Evolutionary conservation across 2,329 filamentous ascomycete genomes (phyloP).

Genomic region (Cladosporium velox): DNA sequence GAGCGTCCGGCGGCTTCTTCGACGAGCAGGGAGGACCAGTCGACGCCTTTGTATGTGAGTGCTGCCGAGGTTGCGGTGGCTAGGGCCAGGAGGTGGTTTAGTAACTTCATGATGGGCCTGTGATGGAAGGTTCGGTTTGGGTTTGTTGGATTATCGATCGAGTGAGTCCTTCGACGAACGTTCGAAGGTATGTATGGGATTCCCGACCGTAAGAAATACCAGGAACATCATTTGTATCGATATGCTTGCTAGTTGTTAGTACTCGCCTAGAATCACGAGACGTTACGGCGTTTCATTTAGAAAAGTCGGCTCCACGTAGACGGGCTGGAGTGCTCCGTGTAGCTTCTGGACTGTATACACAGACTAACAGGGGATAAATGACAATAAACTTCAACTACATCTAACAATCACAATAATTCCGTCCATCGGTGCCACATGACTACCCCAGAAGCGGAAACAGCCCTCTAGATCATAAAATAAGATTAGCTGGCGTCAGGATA

Average conservation of each 20-base stretch:
- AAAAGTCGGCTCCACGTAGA: constrained; percentile 13
- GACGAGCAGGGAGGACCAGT: constrained; percentile 40
- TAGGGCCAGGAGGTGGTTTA: constrained; percentile 16
- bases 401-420: not conserved
- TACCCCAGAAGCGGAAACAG: not conserved
- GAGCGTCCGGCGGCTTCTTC: constrained; percentile 39
- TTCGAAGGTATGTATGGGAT: not conserved
- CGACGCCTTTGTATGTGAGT: constrained; percentile 40
- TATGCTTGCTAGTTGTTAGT: not conserved
- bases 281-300: constrained; percentile 17
- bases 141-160: not conserved
- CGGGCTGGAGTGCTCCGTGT: not conserved
- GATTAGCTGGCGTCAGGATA: not conserved
- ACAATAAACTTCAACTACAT: not conserved
- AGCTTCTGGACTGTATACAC: not conserved
- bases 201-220: not conserved
- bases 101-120: not conserved
- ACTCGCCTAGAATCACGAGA: constrained; percentile 12
- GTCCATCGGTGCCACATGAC: not conserved
- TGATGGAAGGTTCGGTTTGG: not conserved
- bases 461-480: not conserved
- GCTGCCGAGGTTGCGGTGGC: constrained; percentile 21
- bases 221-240: not conserved
- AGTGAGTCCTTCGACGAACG: not conserved
- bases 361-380: not conserved